Evolutionary conservation across 108 stramenopile species (phyloP).

Genomic region (Pelagomonas calceolata): DNA sequence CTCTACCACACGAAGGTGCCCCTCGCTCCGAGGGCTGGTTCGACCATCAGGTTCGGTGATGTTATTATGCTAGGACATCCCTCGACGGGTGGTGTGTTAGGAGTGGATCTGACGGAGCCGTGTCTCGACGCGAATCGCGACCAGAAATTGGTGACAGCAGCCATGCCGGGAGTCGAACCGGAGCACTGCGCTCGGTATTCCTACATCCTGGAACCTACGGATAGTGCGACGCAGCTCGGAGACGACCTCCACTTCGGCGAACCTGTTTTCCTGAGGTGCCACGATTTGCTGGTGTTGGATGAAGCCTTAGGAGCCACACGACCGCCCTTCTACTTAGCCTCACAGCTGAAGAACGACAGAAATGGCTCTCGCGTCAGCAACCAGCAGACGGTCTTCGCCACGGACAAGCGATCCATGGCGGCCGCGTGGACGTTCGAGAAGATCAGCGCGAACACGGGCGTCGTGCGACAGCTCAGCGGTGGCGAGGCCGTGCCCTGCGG

Average conservation of each 20-base stretch:
- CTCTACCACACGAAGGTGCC: constrained; percentile 16
- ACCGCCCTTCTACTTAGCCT: constrained; percentile 30
- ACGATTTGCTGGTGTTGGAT: constrained; percentile 23
- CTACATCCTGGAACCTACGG: constrained; percentile 1
- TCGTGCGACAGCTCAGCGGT: neutral
- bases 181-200: constrained; percentile 5
- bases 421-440: constrained; percentile 26
- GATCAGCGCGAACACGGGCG: neutral
- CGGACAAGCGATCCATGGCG: constrained; percentile 6
- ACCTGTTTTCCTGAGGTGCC: constrained; percentile 26
- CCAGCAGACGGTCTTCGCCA: constrained; percentile 30
- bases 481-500: neutral
- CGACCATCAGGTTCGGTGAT: constrained; percentile 22
- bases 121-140: neutral
- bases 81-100: constrained; percentile 1
- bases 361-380: constrained; percentile 24
- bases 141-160: neutral
- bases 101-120: neutral
- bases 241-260: constrained; percentile 18
- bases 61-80: constrained; percentile 11
- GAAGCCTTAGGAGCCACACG: constrained; percentile 14
- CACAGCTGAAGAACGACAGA: constrained; percentile 31
- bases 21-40: constrained; percentile 12
- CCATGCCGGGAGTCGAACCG: neutral
- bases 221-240: neutral